These are phyloP conservation scores for Microcyclospora pomicola DNA, from an alignment of 2,329 filamentous ascomycete genomes.

Conservation along the genomic window DNA sequence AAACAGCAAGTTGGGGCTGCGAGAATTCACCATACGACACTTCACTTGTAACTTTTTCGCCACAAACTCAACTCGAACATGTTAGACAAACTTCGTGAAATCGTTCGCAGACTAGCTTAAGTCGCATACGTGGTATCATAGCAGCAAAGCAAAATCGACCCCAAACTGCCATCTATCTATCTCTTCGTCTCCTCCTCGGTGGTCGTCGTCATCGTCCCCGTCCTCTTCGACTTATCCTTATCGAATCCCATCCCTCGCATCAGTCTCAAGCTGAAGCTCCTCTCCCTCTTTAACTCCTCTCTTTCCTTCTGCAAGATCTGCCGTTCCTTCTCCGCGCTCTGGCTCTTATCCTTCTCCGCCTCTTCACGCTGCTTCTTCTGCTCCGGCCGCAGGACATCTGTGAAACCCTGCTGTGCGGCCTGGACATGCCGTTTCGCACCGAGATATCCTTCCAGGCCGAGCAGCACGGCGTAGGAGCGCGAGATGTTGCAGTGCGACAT, in stretches of 20 bases:
- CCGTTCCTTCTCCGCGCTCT: constrained; percentile 48
- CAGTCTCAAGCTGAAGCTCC: constrained; percentile 24
- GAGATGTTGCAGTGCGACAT: constrained; percentile 66
- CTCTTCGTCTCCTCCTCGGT: constrained; percentile 17
- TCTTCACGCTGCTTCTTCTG: constrained; percentile 36
- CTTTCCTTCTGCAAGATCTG: constrained; percentile 31
- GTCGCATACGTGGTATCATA: no score
- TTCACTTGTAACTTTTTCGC: no score
- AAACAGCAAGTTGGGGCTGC: no score
- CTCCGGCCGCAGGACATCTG: constrained; percentile 49
- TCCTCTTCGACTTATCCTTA: constrained; percentile 1
- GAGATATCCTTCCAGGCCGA: constrained; percentile 69
- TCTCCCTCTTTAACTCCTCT: constrained; percentile 26
- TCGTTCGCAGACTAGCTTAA: no score
- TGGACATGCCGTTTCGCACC: constrained; percentile 55
- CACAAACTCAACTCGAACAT: no score
- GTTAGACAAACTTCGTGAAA: no score
- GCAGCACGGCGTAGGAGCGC: constrained; percentile 66
- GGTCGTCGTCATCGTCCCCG: constrained; percentile 3
- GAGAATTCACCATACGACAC: no score
- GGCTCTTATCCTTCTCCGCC: constrained; percentile 42
- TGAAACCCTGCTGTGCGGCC: constrained; percentile 38
- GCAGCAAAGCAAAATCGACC: neutral
- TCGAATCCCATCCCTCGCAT: constrained; percentile 12
- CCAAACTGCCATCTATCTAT: constrained; percentile 3